These are phyloP conservation scores for Venturiaceae sp. DNA, from an alignment of 2,329 filamentous ascomycete species.

Conservation along the genomic window DNA sequence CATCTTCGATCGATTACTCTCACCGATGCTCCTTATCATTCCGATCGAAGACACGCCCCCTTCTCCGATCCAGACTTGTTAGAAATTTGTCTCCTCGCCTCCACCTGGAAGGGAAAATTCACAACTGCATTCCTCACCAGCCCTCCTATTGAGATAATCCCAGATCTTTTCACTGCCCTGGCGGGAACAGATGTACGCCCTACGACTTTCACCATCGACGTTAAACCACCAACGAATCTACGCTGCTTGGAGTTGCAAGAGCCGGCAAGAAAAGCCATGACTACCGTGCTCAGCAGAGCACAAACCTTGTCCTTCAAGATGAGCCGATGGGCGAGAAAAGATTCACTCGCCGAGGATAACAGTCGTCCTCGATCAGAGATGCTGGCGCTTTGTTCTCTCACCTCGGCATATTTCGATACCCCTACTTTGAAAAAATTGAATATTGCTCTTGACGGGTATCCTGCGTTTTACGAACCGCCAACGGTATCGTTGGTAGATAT, in stretches of 20 bases:
- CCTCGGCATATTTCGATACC: neutral
- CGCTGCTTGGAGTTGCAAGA: neutral
- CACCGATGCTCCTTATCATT: neutral
- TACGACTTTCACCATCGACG: neutral
- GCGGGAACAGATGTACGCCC: neutral
- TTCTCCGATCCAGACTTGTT: neutral
- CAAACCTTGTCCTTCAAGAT: neutral
- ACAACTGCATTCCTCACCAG: neutral
- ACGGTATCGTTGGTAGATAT: neutral
- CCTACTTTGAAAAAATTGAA: neutral
- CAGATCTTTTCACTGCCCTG: neutral
- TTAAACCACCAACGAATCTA: neutral
- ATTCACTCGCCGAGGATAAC: neutral
- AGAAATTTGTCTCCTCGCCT: neutral
- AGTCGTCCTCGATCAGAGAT: neutral
- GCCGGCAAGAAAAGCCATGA: neutral
- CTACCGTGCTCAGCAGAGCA: neutral
- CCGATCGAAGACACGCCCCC: neutral
- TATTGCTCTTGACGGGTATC: neutral
- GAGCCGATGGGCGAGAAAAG: neutral
- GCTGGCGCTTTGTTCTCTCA: neutral
- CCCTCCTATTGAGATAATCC: neutral
- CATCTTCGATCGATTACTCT: neutral
- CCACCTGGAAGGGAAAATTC: neutral
- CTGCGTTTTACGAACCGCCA: neutral